phyloP scores from a whole-genome alignment of 2,329 filamentous ascomycete genomes.

The Venturia effusa region DNA sequence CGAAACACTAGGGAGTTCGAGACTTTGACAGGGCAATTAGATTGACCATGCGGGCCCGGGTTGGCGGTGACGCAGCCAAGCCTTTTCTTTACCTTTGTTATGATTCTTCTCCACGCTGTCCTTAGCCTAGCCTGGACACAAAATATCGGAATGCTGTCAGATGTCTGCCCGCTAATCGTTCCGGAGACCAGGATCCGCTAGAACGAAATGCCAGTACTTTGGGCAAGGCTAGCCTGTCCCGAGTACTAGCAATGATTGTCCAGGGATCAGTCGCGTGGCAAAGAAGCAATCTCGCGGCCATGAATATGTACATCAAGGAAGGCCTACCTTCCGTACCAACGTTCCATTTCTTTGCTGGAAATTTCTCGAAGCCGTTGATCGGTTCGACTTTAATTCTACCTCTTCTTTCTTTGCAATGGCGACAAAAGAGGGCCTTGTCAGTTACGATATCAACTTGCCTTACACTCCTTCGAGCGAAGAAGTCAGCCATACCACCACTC shows the following conservation, averaged over 20 bases:
- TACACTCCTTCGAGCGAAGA: not conserved
- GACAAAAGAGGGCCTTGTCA: not conserved
- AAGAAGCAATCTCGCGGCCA: not conserved
- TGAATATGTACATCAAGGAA: not conserved
- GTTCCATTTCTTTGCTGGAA: not conserved
- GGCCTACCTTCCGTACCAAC: not conserved
- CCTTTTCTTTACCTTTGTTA: not conserved
- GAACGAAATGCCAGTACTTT: not conserved
- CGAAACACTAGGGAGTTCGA: not conserved
- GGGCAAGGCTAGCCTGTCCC: not conserved
- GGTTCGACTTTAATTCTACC: not conserved
- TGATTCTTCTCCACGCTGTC: not conserved
- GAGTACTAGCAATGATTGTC: not conserved
- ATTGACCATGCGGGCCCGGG: not conserved
- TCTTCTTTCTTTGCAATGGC: not conserved
- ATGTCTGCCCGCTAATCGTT: not conserved
- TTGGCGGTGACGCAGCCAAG: not conserved
- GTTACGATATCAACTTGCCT: constrained; percentile 6
- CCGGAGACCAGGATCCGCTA: not conserved
- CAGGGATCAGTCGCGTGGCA: not conserved
- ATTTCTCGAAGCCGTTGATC: not conserved
- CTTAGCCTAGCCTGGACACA: not conserved
- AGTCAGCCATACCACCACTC: not conserved
- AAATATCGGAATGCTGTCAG: not conserved
- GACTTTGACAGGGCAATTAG: not conserved